These are phyloP conservation scores for Boletus sp. DNA, from an alignment of 768 basidiomycete species.

Conservation along the genomic window DNA sequence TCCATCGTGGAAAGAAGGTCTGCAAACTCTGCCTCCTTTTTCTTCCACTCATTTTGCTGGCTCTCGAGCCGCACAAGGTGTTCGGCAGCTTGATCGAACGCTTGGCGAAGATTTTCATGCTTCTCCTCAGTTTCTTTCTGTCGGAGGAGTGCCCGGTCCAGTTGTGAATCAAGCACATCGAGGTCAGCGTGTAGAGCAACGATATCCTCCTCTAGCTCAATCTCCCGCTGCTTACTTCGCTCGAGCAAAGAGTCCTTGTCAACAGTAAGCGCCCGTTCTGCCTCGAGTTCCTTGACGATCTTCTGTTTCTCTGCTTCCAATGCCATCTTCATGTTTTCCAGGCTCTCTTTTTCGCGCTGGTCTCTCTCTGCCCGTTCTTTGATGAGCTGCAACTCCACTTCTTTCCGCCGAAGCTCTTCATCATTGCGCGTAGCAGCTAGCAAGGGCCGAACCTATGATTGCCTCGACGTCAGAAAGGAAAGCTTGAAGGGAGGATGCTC, in stretches of 20 bases:
- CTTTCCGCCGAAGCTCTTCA: slow-evolving; percentile 86
- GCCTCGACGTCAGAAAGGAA: slow-evolving; percentile 7
- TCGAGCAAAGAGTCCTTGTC: slow-evolving; percentile 86
- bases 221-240: slow-evolving; percentile 81
- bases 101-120: slow-evolving; percentile 63
- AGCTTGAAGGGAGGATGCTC: neutral
- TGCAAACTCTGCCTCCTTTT: slow-evolving; percentile 61
- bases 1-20: slow-evolving; percentile 58
- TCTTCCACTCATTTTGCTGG: slow-evolving; percentile 67
- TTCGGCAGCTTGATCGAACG: slow-evolving; percentile 83
- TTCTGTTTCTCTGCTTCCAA: slow-evolving; percentile 82
- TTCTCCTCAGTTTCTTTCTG: slow-evolving; percentile 83
- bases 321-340: slow-evolving; percentile 79
- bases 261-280: slow-evolving; percentile 72
- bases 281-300: slow-evolving; percentile 78
- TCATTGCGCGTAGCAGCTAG: slow-evolving; percentile 91
- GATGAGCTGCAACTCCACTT: slow-evolving; percentile 74
- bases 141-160: slow-evolving; percentile 73
- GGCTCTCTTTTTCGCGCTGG: slow-evolving; percentile 70
- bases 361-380: slow-evolving; percentile 89
- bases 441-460: slow-evolving; percentile 77
- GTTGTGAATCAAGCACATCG: slow-evolving; percentile 80
- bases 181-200: slow-evolving; percentile 77
- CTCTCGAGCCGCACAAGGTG: slow-evolving; percentile 80
- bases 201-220: slow-evolving; percentile 84